Percentiles rank a stretch among this genome's conserved stretches.
These are phyloP conservation scores for Solanum etuberosum DNA, from an alignment of 257 asterid genomes.

Conservation along the genomic window DNA sequence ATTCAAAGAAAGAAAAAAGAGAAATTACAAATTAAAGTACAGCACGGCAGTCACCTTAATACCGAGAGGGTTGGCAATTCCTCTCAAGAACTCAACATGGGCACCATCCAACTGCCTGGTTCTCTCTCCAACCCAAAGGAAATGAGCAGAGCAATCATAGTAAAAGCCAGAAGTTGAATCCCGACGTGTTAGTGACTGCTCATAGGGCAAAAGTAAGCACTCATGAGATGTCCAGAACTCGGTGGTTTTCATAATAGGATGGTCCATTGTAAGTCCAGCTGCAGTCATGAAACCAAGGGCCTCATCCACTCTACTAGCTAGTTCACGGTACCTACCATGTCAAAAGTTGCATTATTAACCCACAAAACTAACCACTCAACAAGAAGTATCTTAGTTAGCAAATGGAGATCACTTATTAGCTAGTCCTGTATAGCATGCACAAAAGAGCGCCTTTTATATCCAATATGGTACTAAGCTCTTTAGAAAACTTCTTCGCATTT, in stretches of 20 bases:
- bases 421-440: neutral
- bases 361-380: neutral
- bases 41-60: conserved; percentile 34
- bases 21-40: neutral
- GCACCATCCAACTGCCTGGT: conserved; percentile 78
- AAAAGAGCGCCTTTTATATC: neutral
- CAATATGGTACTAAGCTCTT: neutral
- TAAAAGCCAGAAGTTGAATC: conserved; percentile 72
- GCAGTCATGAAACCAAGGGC: conserved; percentile 81
- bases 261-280: conserved; percentile 67
- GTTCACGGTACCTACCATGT: conserved; percentile 54
- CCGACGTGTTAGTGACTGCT: conserved; percentile 62
- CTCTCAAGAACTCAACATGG: conserved; percentile 72
- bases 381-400: neutral
- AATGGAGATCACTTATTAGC: neutral
- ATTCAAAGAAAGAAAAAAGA: neutral
- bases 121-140: conserved; percentile 76
- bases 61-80: conserved; percentile 73
- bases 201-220: conserved; percentile 74
- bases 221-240: conserved; percentile 84
- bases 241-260: conserved; percentile 59
- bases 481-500: neutral
- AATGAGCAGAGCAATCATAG: conserved; percentile 76
- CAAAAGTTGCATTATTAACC: neutral
- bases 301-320: conserved; percentile 69